Percentiles rank a stretch among this genome's conserved stretches.
These are phyloP conservation scores for Gracilaria vermiculophylla DNA, from an alignment of 23 red algal species.

Conservation along the genomic window DNA sequence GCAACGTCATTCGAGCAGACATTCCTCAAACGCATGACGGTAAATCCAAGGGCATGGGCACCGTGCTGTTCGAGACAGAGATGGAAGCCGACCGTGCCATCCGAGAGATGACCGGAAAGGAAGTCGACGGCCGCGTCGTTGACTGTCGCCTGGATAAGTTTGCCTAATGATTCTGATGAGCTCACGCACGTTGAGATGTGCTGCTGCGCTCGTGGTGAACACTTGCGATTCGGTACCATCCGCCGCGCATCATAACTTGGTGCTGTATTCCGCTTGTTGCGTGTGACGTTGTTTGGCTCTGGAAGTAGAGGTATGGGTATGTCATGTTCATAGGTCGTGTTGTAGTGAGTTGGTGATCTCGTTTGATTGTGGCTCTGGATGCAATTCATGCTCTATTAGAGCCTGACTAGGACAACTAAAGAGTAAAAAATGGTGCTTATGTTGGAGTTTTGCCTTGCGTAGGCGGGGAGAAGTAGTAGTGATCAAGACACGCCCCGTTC, in stretches of 20 bases:
- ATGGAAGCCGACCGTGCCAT: conserved; percentile 92
- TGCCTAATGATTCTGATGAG: conserved; percentile 8
- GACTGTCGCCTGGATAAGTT: conserved; percentile 95
- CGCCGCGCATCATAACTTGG: conserved; percentile 8
- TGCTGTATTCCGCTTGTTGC: conserved; percentile 19
- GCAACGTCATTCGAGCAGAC: conserved; percentile 94
- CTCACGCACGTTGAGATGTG: neutral
- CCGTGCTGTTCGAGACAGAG: conserved; percentile 95
- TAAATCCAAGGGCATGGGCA: conserved; percentile 85
- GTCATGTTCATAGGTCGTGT: conserved; percentile 14
- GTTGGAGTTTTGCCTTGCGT: too few species aligned
- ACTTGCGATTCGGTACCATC: neutral
- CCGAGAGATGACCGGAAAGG: conserved; percentile 82
- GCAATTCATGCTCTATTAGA: neutral
- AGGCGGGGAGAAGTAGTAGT: too few species aligned
- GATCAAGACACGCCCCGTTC: too few species aligned
- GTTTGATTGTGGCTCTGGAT: conserved; percentile 35
- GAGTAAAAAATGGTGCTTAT: conserved; percentile 29
- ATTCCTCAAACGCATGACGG: conserved; percentile 83
- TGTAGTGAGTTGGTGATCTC: conserved; percentile 27
- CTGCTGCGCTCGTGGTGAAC: neutral
- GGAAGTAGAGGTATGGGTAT: conserved; percentile 24
- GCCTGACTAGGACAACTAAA: conserved; percentile 27
- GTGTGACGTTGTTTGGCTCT: conserved; percentile 8
- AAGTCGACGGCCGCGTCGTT: conserved; percentile 87